A percentile compares a stretch with the other conserved stretches of the same genome.
Evolutionary conservation across 2,329 filamentous ascomycete species (phyloP).

Genomic region (Colletotrichum limetticola): DNA sequence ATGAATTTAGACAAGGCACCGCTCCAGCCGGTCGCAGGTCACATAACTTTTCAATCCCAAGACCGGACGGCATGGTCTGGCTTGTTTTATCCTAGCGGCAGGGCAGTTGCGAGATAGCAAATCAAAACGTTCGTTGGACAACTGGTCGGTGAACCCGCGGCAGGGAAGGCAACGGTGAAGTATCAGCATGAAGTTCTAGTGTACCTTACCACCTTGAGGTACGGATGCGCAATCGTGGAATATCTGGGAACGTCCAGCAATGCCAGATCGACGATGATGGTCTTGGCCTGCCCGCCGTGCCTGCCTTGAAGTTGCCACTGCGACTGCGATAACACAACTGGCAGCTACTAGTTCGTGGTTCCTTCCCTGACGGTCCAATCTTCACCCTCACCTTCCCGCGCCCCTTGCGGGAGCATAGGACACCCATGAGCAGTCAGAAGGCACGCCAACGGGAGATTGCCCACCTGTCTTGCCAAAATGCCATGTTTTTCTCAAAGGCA

Average conservation of each 20-base stretch:
- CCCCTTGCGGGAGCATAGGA: background rate
- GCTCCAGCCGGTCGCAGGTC: background rate
- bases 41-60: background rate
- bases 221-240: background rate
- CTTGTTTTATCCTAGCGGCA: background rate
- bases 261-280: slow-evolving; percentile 28
- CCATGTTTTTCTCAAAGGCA: slow-evolving; percentile 31
- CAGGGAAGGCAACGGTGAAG: slow-evolving; percentile 8
- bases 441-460: background rate
- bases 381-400: background rate
- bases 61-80: background rate
- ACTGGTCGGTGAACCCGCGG: background rate
- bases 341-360: background rate
- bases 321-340: slow-evolving; percentile 14
- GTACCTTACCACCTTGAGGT: slow-evolving; percentile 16
- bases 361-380: background rate
- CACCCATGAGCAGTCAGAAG: background rate
- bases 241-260: slow-evolving; percentile 16
- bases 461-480: slow-evolving; percentile 5
- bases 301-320: slow-evolving; percentile 1
- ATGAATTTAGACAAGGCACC: background rate
- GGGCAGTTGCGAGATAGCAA: background rate
- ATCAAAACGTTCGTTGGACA: background rate
- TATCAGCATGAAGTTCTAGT: slow-evolving; percentile 23
- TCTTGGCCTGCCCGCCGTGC: background rate